Evolutionary conservation across 1,139 yeast species (phyloP).

Genomic region (Yamadazyma oceani): DNA sequence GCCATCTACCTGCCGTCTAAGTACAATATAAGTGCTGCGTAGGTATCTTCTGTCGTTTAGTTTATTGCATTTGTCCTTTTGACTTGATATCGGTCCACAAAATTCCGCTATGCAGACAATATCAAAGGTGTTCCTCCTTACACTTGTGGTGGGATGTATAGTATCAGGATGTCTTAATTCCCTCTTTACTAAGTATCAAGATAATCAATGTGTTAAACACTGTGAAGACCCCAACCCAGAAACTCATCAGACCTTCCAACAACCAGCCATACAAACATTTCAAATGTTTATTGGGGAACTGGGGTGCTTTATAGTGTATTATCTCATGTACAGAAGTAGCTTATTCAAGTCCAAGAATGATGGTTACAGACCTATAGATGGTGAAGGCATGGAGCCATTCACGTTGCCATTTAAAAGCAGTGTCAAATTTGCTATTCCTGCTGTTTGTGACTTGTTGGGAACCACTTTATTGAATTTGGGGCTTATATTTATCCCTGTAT

Average conservation of each 20-base stretch:
- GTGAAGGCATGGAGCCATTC: conserved; percentile 10
- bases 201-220: conserved; percentile 66
- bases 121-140: conserved; percentile 4
- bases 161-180: conserved; percentile 76
- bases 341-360: conserved; percentile 11
- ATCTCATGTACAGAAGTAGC: conserved; percentile 23
- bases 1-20: too few relatives aligned
- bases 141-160: conserved; percentile 51
- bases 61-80: too few relatives aligned
- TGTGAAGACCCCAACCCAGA: conserved; percentile 47
- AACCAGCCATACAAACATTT: conserved; percentile 76
- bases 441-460: conserved; percentile 69
- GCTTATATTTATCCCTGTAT: conserved; percentile 73
- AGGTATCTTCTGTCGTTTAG: too few relatives aligned
- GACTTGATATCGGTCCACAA: too few relatives aligned
- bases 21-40: too few relatives aligned
- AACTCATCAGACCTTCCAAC: conserved; percentile 56
- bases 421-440: conserved; percentile 53
- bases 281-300: conserved; percentile 83
- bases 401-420: conserved; percentile 23
- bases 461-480: conserved; percentile 81
- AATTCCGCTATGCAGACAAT: background rate
- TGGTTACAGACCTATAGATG: conserved; percentile 22
- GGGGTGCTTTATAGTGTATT: conserved; percentile 49
- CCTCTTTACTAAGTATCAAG: conserved; percentile 73